These are phyloP conservation scores for Paraglomus brasilianum DNA, from an alignment of 192 early-diverging fungal genomes.

Conservation along the genomic window DNA sequence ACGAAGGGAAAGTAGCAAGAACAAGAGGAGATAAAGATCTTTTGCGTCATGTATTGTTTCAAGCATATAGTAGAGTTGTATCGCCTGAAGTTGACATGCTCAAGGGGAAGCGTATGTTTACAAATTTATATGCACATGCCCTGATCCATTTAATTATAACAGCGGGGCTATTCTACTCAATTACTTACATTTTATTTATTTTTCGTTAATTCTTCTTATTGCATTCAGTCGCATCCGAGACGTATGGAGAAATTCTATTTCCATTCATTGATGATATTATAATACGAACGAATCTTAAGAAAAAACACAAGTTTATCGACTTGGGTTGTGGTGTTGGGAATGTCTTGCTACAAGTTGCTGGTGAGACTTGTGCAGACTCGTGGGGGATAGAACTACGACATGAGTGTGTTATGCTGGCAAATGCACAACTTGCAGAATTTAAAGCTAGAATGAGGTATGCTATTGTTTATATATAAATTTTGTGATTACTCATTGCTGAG, in stretches of 20 bases:
- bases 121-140: no score
- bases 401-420: slow-evolving; percentile 76
- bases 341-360: slow-evolving; percentile 94
- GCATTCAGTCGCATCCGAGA: no score
- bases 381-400: slow-evolving; percentile 93
- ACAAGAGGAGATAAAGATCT: slow-evolving; percentile 50
- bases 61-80: slow-evolving; percentile 86
- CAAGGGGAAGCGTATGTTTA: slow-evolving; percentile 41
- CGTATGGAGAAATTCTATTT: slow-evolving; percentile 90
- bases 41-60: slow-evolving; percentile 82
- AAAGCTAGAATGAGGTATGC: slow-evolving; percentile 71
- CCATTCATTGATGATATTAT: slow-evolving; percentile 85
- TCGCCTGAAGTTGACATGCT: slow-evolving; percentile 70
- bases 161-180: slow-evolving; percentile 34
- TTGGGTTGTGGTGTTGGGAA: slow-evolving; percentile 95
- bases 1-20: slow-evolving; percentile 30
- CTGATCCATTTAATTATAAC: background rate
- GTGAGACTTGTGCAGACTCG: slow-evolving; percentile 76
- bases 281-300: slow-evolving; percentile 58
- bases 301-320: slow-evolving; percentile 83
- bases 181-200: slow-evolving; percentile 35
- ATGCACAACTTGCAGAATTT: slow-evolving; percentile 81
- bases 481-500: background rate
- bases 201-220: slow-evolving; percentile 59
- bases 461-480: background rate